phyloP scores from a whole-genome alignment of 139 green algal species.

The Chlorella ohadii region DNA sequence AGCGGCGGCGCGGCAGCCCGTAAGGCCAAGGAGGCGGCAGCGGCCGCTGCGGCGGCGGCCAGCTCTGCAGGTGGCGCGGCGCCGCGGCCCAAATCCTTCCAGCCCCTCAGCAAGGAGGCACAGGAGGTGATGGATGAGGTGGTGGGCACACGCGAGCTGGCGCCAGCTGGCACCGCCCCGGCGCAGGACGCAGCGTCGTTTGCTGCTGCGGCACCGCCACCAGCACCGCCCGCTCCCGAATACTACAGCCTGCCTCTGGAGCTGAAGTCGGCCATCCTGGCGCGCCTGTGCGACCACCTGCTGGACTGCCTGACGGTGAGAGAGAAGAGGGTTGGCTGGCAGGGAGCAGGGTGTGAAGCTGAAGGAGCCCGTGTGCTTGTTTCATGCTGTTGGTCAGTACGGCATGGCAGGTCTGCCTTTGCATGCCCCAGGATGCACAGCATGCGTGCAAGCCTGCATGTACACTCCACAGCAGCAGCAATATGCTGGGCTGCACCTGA shows the following conservation, averaged over 20 bases:
- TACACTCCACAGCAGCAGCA: too few species aligned
- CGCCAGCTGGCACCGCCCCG: background rate
- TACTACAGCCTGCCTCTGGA: constrained; percentile 57
- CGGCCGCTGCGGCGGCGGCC: background rate
- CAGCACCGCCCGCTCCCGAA: constrained; percentile 41
- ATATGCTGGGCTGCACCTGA: too few species aligned
- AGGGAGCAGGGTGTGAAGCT: too few species aligned
- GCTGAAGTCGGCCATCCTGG: constrained; percentile 60
- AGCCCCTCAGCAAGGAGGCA: background rate
- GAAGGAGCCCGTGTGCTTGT: too few species aligned
- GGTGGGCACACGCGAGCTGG: background rate
- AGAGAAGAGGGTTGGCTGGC: too few species aligned
- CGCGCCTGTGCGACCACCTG: constrained; percentile 60
- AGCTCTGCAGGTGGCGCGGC: background rate
- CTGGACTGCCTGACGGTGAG: constrained; percentile 55
- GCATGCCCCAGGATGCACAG: too few species aligned
- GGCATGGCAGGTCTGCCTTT: too few species aligned
- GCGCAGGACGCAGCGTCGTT: background rate
- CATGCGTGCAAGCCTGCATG: too few species aligned
- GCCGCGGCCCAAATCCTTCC: constrained; percentile 1
- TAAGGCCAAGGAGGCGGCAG: background rate
- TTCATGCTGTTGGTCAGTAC: too few species aligned
- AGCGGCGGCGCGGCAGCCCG: background rate
- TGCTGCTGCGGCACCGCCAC: background rate
- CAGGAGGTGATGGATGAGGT: constrained; percentile 7